Conservation (phyloP, 352 stramenopile genomes). For the Discostella stelligera region DNA sequence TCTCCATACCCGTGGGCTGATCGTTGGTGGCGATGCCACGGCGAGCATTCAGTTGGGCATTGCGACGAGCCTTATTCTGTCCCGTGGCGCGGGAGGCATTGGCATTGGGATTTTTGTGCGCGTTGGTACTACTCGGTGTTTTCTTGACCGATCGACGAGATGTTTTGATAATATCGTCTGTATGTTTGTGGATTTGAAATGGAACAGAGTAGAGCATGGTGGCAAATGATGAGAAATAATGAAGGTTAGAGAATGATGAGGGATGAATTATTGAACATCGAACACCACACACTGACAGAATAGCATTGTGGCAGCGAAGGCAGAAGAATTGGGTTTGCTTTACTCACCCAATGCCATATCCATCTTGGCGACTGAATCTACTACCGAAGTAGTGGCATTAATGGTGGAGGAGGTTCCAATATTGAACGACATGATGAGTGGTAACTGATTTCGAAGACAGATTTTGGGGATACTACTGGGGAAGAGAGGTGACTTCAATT, state of each 20-base stretch:
- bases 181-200: neutral
- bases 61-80: constrained; percentile 58
- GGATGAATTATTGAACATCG: neutral
- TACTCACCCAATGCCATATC: constrained; percentile 51
- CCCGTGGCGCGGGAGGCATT: constrained; percentile 57
- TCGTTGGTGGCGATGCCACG: constrained; percentile 41
- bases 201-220: neutral
- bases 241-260: neutral
- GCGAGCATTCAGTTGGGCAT: constrained; percentile 39
- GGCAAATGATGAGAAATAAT: neutral
- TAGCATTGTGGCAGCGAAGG: neutral
- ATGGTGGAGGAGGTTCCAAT: constrained; percentile 43
- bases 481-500: too few relatives aligned
- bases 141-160: constrained; percentile 34
- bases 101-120: constrained; percentile 29
- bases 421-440: constrained; percentile 38
- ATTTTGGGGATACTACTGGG: too few relatives aligned
- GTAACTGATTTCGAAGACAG: too few relatives aligned
- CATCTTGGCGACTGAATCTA: constrained; percentile 17
- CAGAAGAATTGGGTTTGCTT: too few relatives aligned
- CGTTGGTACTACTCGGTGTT: constrained; percentile 18
- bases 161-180: constrained; percentile 75
- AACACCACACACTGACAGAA: neutral
- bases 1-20: constrained; percentile 60
- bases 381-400: neutral